Base-by-base conservation (phyloP, 441 rosid genomes). In the Mallotus repandus region DNA sequence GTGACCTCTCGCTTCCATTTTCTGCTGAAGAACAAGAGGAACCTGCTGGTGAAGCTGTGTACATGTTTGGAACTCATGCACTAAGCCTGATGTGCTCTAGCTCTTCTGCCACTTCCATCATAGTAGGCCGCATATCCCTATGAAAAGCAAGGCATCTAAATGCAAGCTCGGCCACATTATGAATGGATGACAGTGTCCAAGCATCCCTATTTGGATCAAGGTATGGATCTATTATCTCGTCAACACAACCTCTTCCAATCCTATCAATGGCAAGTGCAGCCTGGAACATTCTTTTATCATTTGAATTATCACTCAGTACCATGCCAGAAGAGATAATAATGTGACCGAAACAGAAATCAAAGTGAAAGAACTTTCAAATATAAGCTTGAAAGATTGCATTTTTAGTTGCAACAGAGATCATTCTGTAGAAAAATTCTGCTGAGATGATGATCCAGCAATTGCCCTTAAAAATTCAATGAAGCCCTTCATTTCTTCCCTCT, bases 131-230 rank as follows among this genome's bases (percentile, higher is more conserved):
- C 97, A 89, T 92, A 84, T 93, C 93, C 55, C 86, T 57, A 41
- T 95, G 96, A 64, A 87, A 89, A 1, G 98, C 93, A 2, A 95
- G 92, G 84, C 99, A 95, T 46, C 93, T 82, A 77, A 95, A 95
- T 7, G 99, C 98, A 48, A 95, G 83, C 81, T 95, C 99, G 0
- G 97, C 97, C 35, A 91, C 89, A 41, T 74, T 87, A 50, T 87
- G 93, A 22, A 93, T 71, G 9, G 96, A 91, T 46, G 94, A 77
- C 16, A 91, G 80, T 43, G 90, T 88, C 89, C 95, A 87, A 0
- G 94, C 94, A 80, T 93, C 93, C 46, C 81, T 72, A 4, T 87
- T 71, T 48, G 88, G 84, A 11, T 86, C 87, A 19, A 95, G 83
- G 72, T 55, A 76, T 2, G 91, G 91, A 74, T 95, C 99, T 5